Evolutionary conservation across 257 asterid genomes (phyloP), one percentile per base, ranked within the genome.

Genomic region (Fraxinus anomala): DNA sequence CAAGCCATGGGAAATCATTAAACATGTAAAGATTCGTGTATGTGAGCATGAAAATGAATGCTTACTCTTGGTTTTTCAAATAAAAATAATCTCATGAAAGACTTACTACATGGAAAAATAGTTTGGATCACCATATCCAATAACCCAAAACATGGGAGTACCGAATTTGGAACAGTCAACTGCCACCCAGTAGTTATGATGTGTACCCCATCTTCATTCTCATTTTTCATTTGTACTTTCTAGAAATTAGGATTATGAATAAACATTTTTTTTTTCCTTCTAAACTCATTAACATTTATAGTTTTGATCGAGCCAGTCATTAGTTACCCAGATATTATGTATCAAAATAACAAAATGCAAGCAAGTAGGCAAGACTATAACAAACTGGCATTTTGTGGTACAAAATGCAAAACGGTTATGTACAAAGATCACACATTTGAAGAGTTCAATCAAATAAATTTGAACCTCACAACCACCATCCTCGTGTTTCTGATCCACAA

Each of bases 171-270:
- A 54, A 54, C 26, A 54, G 26, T 17, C 65, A 54, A 26, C n/a
- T 26, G 11, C 26, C 9, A 51, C 9, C 63, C 1, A 5, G 12
- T 54, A 54, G 12, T 54, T 54, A 19, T 54, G 26, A 54, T 3
- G n/a, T 54, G 65, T n/a, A n/a, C n/a, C n/a, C n/a, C 65, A 54
- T 54, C 65, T 54, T 54, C 65, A 54, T 17, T 28, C 65, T 54
- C 26, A 19, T 19, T 19, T 54, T 47, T 5, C 65, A n/a, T 54
- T 19, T 54, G 7, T 54, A n/a, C n/a, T 54, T 3, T 47, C 65
- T n/a, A 54, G 65, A 19, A 54, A 19, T 7, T 54, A 54, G 65
- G 26, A 54, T 54, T n/a, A n/a, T n/a, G 26, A 4, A n/a, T n/a
- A 14, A 19, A 12, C 56, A 44, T n/a, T 11, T 40, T 40, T 2